These are phyloP conservation scores for Phytopythium oedochilum DNA, from an alignment of 352 stramenopile genomes.

Conservation along the genomic window DNA sequence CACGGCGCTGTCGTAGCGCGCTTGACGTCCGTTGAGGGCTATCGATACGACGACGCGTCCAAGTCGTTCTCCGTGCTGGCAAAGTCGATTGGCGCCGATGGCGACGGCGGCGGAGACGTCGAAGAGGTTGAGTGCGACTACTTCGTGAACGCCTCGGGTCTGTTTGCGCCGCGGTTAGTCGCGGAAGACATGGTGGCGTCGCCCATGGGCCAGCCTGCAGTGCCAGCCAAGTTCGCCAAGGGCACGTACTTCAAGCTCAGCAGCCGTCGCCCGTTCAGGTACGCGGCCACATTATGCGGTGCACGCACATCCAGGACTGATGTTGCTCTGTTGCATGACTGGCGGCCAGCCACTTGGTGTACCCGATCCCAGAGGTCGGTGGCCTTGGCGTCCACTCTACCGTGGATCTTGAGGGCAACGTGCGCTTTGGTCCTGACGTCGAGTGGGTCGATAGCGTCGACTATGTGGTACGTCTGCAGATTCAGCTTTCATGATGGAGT, in stretches of 20 bases:
- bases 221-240: constrained; percentile 88
- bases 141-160: constrained; percentile 91
- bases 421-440: constrained; percentile 96
- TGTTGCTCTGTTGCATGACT: no score
- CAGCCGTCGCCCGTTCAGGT: constrained; percentile 58
- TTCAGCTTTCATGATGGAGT: background rate
- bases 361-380: constrained; percentile 93
- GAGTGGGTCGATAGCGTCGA: constrained; percentile 92
- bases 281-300: background rate
- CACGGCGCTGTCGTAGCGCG: constrained; percentile 82
- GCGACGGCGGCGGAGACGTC: constrained; percentile 1
- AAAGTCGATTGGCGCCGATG: constrained; percentile 23
- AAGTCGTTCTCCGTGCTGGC: constrained; percentile 32
- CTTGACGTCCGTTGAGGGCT: constrained; percentile 51
- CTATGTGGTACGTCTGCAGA: constrained; percentile 49
- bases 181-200: constrained; percentile 17
- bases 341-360: constrained; percentile 92
- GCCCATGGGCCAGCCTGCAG: constrained; percentile 9
- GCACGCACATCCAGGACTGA: no score
- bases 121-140: constrained; percentile 85
- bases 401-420: constrained; percentile 88
- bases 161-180: constrained; percentile 63
- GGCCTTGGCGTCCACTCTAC: constrained; percentile 97
- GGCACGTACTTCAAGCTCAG: constrained; percentile 95
- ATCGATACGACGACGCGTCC: constrained; percentile 19